Base-by-base conservation (phyloP, 192 early-diverging fungal genomes). In the Dissophora globulifera region DNA sequence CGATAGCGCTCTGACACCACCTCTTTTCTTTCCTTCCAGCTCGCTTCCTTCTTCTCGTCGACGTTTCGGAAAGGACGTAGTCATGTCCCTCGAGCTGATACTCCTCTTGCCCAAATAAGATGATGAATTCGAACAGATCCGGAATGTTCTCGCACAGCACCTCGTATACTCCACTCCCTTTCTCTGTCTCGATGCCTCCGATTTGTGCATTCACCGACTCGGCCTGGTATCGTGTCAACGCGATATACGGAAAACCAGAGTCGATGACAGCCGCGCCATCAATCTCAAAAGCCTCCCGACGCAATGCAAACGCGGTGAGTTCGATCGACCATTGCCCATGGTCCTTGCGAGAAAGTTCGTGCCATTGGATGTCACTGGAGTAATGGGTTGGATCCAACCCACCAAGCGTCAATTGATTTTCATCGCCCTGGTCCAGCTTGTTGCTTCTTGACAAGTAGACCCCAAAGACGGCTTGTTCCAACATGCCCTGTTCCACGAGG, bases 301-400 rank as follows among this genome's bases (percentile, higher is more conserved):
- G 92, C 58, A 97, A 85, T 41, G 83, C 89, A 49, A 93, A 86
- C 48, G 87, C 83, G 31, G 94, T 86, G 38, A 99, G 80, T 23
- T 90, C 90, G 20, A 98, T 93, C 78, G 97, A 94, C 97, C 97
- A 99, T 83, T 99, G 95, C 0, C 91, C 95, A 67, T 93, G 92
- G 64, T 26, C 7, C 16, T 5, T 6, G 0, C 94, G 89, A n/a
- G 86, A 81, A 49, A 99, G 88, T n/a, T 91, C 89, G 60, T 94
- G 88, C 91, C 93, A 99, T 57, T 85, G 71, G 16, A 92, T 56
- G 16, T 90, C 85, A 38, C 87, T 90, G 15, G 58, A 74, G 78
- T 86, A 94, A 66, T 90, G 93, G 27, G 79, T 79, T 42, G 88
- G 41, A 78, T 98, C 89, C 41, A 91, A 61, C n/a, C 88, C 95